These are phyloP conservation scores for Gossypium thurberi DNA, from an alignment of 345 rosid species.

Conservation along the genomic window DNA sequence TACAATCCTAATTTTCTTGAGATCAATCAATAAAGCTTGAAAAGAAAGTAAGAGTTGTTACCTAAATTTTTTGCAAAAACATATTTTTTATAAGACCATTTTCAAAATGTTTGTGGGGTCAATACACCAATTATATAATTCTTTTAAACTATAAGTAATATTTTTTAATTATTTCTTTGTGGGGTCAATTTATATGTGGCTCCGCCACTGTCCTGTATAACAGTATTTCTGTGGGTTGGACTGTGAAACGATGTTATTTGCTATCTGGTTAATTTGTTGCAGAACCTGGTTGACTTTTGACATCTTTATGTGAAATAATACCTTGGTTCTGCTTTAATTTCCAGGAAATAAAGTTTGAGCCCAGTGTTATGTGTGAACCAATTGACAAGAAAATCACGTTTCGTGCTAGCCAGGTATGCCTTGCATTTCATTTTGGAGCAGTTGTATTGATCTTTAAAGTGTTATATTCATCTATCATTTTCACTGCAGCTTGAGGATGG, in stretches of 20 bases:
- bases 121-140: too few species aligned
- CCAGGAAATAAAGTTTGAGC: slow-evolving; percentile 71
- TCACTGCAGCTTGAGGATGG: slow-evolving; percentile 69
- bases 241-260: background rate
- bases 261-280: background rate
- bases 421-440: background rate
- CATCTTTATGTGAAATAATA: background rate
- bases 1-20: too few species aligned
- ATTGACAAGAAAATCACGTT: slow-evolving; percentile 47
- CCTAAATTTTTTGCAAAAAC: too few species aligned
- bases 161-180: too few species aligned
- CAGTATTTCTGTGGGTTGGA: background rate
- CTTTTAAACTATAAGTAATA: too few species aligned
- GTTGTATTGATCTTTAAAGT: background rate
- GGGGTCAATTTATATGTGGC: too few species aligned
- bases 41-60: too few species aligned
- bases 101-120: too few species aligned
- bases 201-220: background rate
- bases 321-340: slow-evolving; percentile 13
- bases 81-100: too few species aligned
- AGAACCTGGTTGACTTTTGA: background rate
- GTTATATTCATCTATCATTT: slow-evolving; percentile 4
- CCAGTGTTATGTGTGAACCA: slow-evolving; percentile 57
- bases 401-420: slow-evolving; percentile 49
- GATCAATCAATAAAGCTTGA: too few species aligned